Percentiles rank a stretch among this genome's conserved stretches.
Evolutionary conservation across 106 monocot genomes (phyloP).

Genomic region (Triglochin maritima): DNA sequence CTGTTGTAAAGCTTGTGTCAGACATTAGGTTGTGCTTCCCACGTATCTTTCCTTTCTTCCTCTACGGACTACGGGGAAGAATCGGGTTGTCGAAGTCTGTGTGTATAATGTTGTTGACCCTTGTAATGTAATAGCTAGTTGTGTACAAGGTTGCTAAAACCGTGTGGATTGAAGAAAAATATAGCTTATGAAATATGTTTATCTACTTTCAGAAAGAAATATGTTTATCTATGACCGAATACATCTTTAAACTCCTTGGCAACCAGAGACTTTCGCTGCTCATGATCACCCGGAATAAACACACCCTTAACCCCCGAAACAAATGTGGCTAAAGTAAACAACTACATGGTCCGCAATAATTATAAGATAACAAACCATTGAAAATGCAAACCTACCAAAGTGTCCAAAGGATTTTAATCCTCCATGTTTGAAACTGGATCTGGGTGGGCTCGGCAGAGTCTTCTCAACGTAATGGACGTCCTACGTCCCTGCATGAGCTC

Average conservation of each 20-base stretch:
- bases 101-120: too few relatives aligned
- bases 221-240: too few relatives aligned
- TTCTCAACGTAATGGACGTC: conserved; percentile 85
- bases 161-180: too few relatives aligned
- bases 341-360: neutral
- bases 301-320: neutral
- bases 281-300: neutral
- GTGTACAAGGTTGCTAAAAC: too few relatives aligned
- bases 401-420: neutral
- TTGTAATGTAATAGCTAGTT: too few relatives aligned
- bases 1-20: neutral
- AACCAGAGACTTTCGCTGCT: too few relatives aligned
- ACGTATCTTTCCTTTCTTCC: neutral
- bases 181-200: too few relatives aligned
- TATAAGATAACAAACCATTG: neutral
- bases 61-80: neutral
- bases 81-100: too few relatives aligned
- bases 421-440: neutral
- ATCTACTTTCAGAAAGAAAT: too few relatives aligned
- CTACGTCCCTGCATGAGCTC: conserved; percentile 72
- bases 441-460: conserved; percentile 27
- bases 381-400: neutral
- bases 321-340: neutral
- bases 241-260: too few relatives aligned
- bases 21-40: neutral